These are phyloP conservation scores for Lentinula lateritia DNA, from an alignment of 768 basidiomycete species.

Conservation along the genomic window DNA sequence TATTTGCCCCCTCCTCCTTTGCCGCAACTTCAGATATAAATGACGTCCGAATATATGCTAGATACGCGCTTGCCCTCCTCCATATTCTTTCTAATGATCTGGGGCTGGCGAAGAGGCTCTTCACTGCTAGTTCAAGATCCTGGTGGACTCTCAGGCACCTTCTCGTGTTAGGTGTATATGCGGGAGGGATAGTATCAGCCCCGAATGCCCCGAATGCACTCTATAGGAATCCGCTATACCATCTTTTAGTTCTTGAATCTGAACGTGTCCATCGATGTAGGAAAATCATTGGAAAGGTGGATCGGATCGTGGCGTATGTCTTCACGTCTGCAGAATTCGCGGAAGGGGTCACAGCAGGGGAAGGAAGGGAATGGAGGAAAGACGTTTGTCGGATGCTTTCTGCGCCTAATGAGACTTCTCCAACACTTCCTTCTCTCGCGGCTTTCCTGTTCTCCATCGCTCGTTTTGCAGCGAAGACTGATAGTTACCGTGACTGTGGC, in stretches of 20 bases:
- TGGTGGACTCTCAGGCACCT: constrained; percentile 78
- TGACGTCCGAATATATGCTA: constrained; percentile 61
- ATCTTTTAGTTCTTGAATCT: not conserved
- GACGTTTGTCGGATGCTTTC: constrained; percentile 9
- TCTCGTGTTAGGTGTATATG: constrained; percentile 55
- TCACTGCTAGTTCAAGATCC: constrained; percentile 26
- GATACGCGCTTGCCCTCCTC: constrained; percentile 53
- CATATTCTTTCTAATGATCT: constrained; percentile 54
- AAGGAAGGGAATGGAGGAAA: constrained; percentile 28
- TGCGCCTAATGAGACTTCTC: not conserved
- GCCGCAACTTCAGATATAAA: constrained; percentile 9
- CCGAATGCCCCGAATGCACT: constrained; percentile 35
- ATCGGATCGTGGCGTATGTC: constrained; percentile 58
- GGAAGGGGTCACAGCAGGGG: constrained; percentile 40
- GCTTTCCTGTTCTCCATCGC: constrained; percentile 29
- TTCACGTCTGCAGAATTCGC: constrained; percentile 39
- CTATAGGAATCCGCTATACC: not conserved
- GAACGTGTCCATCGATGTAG: constrained; percentile 17
- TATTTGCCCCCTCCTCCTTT: constrained; percentile 15
- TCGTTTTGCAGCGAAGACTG: constrained; percentile 24
- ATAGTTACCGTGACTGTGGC: constrained; percentile 50
- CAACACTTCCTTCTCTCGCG: constrained; percentile 9
- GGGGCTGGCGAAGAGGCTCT: constrained; percentile 38
- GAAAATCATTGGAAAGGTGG: constrained; percentile 40
- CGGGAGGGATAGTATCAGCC: constrained; percentile 53